Conservation (phyloP, 2,329 filamentous ascomycete genomes). For the Tolypocladium album region DNA sequence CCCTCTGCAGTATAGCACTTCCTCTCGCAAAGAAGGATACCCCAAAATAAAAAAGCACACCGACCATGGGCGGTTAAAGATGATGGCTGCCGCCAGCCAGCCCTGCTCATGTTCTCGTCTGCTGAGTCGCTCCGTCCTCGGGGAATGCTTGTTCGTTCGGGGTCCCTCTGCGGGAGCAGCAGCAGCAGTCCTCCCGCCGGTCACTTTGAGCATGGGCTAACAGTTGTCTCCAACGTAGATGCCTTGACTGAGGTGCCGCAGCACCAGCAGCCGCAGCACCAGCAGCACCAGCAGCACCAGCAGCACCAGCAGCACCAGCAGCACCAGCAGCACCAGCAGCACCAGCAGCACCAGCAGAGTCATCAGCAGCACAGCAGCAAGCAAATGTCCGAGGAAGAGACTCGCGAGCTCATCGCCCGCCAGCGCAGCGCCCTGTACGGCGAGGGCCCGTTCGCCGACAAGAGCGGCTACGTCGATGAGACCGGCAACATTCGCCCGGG, state of each 20-base stretch:
- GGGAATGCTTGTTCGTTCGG: slow-evolving; percentile 2
- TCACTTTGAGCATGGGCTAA: slow-evolving; percentile 24
- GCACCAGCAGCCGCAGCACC: background rate
- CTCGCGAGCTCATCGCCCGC: slow-evolving; percentile 88
- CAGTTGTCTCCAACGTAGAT: slow-evolving; percentile 32
- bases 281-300: slow-evolving; percentile 5
- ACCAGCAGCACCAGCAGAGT: background rate
- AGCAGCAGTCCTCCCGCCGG: slow-evolving; percentile 1
- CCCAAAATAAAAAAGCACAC: slow-evolving; percentile 26
- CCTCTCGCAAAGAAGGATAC: slow-evolving; percentile 20
- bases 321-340: slow-evolving; percentile 2
- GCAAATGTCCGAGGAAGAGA: slow-evolving; percentile 89
- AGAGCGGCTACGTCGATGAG: slow-evolving; percentile 58
- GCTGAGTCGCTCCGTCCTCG: background rate
- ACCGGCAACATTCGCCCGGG: slow-evolving; percentile 50
- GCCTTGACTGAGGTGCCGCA: slow-evolving; percentile 34
- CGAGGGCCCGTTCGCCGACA: slow-evolving; percentile 59
- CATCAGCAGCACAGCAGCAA: slow-evolving; percentile 40
- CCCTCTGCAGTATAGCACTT: slow-evolving; percentile 61
- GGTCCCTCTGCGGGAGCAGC: background rate
- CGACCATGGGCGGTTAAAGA: slow-evolving; percentile 8
- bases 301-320: slow-evolving; percentile 31
- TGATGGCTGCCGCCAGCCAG: slow-evolving; percentile 4
- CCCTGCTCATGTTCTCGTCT: slow-evolving; percentile 3
- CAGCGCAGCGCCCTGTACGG: slow-evolving; percentile 93